Conservation (phyloP, 179 eudicot species). For the Gypsophila paniculata region DNA sequence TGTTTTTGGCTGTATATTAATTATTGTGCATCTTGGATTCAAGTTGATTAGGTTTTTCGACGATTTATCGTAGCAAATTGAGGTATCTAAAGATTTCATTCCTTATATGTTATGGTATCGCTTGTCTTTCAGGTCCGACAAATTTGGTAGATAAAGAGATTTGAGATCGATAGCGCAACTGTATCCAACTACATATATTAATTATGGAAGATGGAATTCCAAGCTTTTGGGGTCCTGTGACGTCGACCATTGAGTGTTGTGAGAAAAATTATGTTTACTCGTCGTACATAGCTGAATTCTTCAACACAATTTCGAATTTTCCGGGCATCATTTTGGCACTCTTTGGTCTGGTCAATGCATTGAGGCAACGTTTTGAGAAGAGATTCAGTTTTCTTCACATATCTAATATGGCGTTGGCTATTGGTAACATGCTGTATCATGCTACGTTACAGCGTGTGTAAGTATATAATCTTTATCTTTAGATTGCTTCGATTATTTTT, state of each 20-base stretch:
- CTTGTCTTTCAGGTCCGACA: slow-evolving; percentile 5
- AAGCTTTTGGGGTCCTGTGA: slow-evolving; percentile 59
- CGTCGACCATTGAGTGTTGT: slow-evolving; percentile 50
- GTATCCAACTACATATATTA: not conserved
- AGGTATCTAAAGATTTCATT: not conserved
- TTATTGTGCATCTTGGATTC: not conserved
- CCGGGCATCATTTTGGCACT: slow-evolving; percentile 47
- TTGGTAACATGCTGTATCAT: slow-evolving; percentile 52
- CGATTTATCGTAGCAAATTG: not conserved
- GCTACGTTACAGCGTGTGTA: slow-evolving; percentile 52
- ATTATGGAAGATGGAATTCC: slow-evolving; percentile 45
- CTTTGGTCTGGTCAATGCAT: slow-evolving; percentile 43
- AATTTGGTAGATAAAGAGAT: slow-evolving; percentile 5
- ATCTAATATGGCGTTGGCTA: slow-evolving; percentile 49
- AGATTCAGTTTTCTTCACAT: slow-evolving; percentile 51
- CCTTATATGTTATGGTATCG: not conserved
- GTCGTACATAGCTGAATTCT: slow-evolving; percentile 50
- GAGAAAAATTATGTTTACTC: slow-evolving; percentile 49
- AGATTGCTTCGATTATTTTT: not conserved
- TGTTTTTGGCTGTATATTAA: slow-evolving; percentile 1
- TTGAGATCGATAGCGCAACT: not conserved
- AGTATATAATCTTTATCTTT: slow-evolving; percentile 20
- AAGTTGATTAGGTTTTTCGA: not conserved
- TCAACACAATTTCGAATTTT: slow-evolving; percentile 46
- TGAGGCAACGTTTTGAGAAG: slow-evolving; percentile 51